Percentiles rank a stretch among this genome's conserved stretches.
Evolutionary conservation across 495 filamentous ascomycete genomes (phyloP).

Genomic region (Amorphotheca resinae): DNA sequence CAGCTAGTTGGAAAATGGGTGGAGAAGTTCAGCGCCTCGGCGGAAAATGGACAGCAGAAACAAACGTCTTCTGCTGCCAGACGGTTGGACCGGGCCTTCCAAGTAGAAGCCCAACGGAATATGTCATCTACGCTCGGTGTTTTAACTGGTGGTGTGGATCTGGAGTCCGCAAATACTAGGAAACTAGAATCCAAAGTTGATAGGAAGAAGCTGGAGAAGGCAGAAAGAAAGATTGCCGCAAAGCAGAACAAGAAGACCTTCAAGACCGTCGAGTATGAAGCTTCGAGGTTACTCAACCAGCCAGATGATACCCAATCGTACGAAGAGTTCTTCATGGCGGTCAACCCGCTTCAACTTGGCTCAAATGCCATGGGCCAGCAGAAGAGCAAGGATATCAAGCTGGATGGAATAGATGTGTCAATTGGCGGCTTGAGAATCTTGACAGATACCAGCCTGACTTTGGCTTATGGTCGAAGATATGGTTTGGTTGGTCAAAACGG

Average conservation of each 20-base stretch:
- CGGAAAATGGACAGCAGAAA: slow-evolving; percentile 52
- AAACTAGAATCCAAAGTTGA: slow-evolving; percentile 98
- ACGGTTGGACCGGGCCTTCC: slow-evolving; percentile 87
- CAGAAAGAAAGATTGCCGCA: slow-evolving; percentile 91
- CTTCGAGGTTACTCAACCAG: slow-evolving; percentile 77
- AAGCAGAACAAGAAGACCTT: slow-evolving; percentile 98
- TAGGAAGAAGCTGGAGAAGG: slow-evolving; percentile 98
- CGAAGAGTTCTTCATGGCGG: slow-evolving; percentile 98
- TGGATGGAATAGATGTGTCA: slow-evolving; percentile 88
- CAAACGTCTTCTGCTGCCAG: slow-evolving; percentile 64
- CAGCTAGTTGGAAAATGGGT: slow-evolving; percentile 88
- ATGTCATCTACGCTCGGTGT: slow-evolving; percentile 92
- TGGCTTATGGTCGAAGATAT: slow-evolving; percentile 89
- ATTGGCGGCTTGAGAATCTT: slow-evolving; percentile 84
- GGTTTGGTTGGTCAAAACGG: slow-evolving; percentile 98
- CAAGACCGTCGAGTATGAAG: slow-evolving; percentile 97
- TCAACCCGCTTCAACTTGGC: slow-evolving; percentile 90
- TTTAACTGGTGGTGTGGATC: slow-evolving; percentile 69
- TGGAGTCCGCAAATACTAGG: slow-evolving; percentile 80
- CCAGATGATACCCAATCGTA: slow-evolving; percentile 81
- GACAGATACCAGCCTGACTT: slow-evolving; percentile 75
- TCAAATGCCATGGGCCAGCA: slow-evolving; percentile 42
- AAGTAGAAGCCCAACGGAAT: slow-evolving; percentile 85
- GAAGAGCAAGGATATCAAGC: slow-evolving; percentile 99
- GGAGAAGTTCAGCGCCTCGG: slow-evolving; percentile 58